These are phyloP conservation scores for Elongisporangium prolatum DNA, from an alignment of 352 stramenopile genomes.

Conservation along the genomic window DNA sequence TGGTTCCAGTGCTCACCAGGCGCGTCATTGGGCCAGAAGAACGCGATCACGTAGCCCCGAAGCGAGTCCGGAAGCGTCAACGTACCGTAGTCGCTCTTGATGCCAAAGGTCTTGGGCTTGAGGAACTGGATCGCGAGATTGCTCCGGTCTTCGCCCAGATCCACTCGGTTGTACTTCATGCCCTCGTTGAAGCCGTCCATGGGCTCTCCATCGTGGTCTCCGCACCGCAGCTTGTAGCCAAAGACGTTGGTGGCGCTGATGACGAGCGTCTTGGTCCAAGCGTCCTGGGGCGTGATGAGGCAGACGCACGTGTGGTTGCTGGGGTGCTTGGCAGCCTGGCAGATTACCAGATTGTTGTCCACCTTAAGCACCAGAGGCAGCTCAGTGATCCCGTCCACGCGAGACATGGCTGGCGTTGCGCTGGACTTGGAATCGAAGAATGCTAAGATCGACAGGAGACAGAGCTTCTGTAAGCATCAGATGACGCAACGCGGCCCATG, in stretches of 20 bases:
- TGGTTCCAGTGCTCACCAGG: constrained; percentile 11
- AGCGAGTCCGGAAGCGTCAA: constrained; percentile 11
- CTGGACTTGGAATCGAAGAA: background rate
- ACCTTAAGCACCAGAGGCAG: constrained; percentile 4
- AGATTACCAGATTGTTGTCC: constrained; percentile 10
- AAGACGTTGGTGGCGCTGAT: constrained; percentile 10
- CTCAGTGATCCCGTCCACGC: constrained; percentile 4
- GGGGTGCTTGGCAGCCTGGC: constrained; percentile 10
- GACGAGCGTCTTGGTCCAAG: constrained; percentile 10
- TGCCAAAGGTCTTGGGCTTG: constrained; percentile 12
- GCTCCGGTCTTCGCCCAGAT: constrained; percentile 10
- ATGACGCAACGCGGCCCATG: background rate
- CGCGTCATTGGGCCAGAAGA: constrained; percentile 12
- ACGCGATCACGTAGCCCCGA: constrained; percentile 6
- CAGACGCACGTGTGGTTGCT: constrained; percentile 11
- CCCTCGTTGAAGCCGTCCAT: constrained; percentile 10
- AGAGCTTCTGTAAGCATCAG: background rate
- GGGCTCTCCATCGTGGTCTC: constrained; percentile 6
- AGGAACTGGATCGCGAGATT: constrained; percentile 10
- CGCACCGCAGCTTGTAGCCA: constrained; percentile 11
- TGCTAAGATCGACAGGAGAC: background rate
- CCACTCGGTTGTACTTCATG: constrained; percentile 13
- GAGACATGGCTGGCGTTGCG: constrained; percentile 3
- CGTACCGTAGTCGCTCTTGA: constrained; percentile 11
- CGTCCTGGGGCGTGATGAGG: constrained; percentile 11